These are phyloP conservation scores for Lasiodiplodia sp. DNA, from an alignment of 2,329 filamentous ascomycete species.

Conservation along the genomic window DNA sequence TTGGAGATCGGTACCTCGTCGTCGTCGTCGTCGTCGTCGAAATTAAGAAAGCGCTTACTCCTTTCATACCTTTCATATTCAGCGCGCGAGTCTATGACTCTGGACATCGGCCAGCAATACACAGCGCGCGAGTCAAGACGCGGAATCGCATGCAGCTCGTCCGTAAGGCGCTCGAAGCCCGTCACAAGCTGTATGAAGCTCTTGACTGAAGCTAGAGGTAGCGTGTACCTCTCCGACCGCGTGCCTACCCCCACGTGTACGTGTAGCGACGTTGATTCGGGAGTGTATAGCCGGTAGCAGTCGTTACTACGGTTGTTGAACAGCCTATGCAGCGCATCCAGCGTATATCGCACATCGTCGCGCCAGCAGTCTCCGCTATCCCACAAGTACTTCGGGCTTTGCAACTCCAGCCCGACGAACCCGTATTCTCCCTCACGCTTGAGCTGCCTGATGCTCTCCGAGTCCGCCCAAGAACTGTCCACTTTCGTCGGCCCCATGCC, in stretches of 20 bases:
- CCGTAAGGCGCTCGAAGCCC: constrained; percentile 40
- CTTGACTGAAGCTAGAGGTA: constrained; percentile 36
- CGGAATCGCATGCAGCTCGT: constrained; percentile 36
- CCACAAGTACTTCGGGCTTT: constrained; percentile 6
- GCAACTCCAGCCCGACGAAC: neutral
- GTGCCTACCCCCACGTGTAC: constrained; percentile 42
- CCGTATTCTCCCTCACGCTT: neutral
- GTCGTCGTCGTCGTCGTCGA: neutral
- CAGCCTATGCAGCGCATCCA: neutral
- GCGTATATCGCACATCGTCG: neutral
- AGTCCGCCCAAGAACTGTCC: neutral
- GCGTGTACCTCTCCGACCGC: constrained; percentile 23
- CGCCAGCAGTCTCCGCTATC: neutral
- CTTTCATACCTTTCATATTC: too few relatives aligned
- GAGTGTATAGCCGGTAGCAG: neutral
- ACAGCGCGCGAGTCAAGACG: constrained; percentile 9
- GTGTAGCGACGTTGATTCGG: constrained; percentile 35
- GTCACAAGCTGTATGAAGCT: constrained; percentile 38
- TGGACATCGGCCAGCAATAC: neutral
- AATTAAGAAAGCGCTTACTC: too few relatives aligned
- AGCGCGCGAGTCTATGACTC: neutral
- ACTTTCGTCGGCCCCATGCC: too few relatives aligned
- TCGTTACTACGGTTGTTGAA: neutral
- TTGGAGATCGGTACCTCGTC: too few relatives aligned
- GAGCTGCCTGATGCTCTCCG: neutral